Base-by-base conservation (phyloP, 352 stramenopile species). In the Globisporangium mamillatum region DNA sequence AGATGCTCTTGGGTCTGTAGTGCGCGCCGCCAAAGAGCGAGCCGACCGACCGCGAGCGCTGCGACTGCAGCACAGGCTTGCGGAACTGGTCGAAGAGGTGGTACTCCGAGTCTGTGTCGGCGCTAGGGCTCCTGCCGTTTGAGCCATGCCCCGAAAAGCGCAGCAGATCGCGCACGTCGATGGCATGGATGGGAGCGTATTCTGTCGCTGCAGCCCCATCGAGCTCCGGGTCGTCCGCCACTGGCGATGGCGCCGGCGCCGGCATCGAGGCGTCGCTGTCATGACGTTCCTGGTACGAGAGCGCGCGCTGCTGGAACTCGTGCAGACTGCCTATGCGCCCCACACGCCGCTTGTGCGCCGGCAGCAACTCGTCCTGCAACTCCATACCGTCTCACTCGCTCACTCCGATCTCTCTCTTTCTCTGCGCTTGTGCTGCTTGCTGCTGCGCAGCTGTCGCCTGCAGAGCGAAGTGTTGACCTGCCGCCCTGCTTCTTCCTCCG, bases 251-350 rank as follows among this genome's bases (percentile, higher is more conserved):
- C 55, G 52, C 29, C 65, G 18, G 16, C 14, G 27, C n/a, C 27
- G 27, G 27, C 27, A 32, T 32, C 29, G 29, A 0, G 29, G 72
- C 69, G 36, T 25, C 27, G 7, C 34, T 34, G 63, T 77, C 72
- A 48, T 78, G 69, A 25, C 54, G 44, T 4, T 73, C 67, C 50
- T 79, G 58, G 41, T 92, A 92, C 32, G 78, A 84, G 50, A 82
- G 77, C 46, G 81, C 86, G 34, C 86, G 86, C 70, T 93, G 86
- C 73, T 93, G 84, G 75, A 94, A 94, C 77, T 94, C 87, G 64
- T 90, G 82, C 29, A 94, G 75, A 67, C 84, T 93, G 50, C 75
- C 75, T 59, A 94, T 92, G 58, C 85, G 87, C 1, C 87, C 87
- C 18, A 73, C 79, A 58, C 84, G 84, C 55, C 84, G 84, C 76